Evolutionary conservation across 768 basidiomycete genomes (phyloP).

Genomic region (Rhodotorula diobovata): DNA sequence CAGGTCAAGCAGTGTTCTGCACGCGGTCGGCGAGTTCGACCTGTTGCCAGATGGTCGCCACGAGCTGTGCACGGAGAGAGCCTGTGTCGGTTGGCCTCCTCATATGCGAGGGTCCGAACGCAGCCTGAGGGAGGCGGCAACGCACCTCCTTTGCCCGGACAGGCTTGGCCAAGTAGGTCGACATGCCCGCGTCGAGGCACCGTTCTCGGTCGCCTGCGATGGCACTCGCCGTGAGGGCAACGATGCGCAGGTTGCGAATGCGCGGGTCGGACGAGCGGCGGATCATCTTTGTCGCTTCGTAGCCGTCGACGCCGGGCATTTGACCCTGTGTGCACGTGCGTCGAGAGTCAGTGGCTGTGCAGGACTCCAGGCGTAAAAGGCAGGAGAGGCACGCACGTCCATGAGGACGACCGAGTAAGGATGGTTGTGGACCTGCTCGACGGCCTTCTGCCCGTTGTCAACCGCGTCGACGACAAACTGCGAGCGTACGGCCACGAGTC

Average conservation of each 20-base stretch:
- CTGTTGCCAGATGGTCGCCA: conserved; percentile 15
- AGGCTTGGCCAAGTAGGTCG: conserved; percentile 40
- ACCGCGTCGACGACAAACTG: conserved; percentile 42
- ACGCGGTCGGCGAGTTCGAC: conserved; percentile 5
- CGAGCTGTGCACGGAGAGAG: neutral
- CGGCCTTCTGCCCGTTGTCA: conserved; percentile 43
- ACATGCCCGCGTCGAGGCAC: conserved; percentile 68
- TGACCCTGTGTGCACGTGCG: conserved; percentile 2
- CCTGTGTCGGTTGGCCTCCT: neutral
- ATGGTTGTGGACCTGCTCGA: conserved; percentile 42
- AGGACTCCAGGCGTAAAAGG: neutral
- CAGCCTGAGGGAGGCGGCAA: too few species aligned
- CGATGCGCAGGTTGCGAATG: conserved; percentile 64
- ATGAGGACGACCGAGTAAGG: conserved; percentile 45
- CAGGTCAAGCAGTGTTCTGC: neutral
- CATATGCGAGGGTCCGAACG: neutral
- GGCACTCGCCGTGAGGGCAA: conserved; percentile 92
- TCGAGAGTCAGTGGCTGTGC: neutral
- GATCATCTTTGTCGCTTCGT: conserved; percentile 22
- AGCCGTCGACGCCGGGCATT: conserved; percentile 31
- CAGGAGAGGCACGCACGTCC: conserved; percentile 32
- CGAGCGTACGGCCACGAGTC: neutral
- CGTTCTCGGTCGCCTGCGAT: conserved; percentile 81
- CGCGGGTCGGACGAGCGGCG: conserved; percentile 2
- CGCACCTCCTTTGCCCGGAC: conserved; percentile 26